Evolutionary conservation across 352 stramenopile genomes (phyloP), one percentile per base, ranked within the genome.

Genomic region (Phytophthora fragariae): DNA sequence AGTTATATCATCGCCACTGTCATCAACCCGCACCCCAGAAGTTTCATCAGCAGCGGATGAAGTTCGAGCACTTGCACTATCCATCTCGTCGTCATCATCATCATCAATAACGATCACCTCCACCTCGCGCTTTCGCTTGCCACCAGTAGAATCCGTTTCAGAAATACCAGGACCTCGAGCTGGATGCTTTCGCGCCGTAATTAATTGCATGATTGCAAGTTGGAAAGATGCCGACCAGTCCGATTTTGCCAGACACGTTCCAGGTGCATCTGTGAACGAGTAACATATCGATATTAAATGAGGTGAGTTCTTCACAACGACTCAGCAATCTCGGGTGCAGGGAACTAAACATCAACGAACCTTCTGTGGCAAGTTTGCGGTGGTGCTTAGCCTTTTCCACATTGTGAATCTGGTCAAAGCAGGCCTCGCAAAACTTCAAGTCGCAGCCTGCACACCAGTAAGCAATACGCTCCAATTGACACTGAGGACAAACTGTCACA

Each of bases 31-130:
- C 46, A 55, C 37, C 19, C 37, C 29, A 2, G 35, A 27, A 52
- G 6, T 41, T 65, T 27, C 44, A 49, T 67, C 62, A 27, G n/a
- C 35, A 21, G 55, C 14, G 49, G 17, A 14, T 9, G 54, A 5
- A 52, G 31, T 27, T 49, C 60, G 39, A 17, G 21, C 37, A 29
- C 47, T 27, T 70, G 46, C 2, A n/a, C 41, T 31, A 10, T 66
- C 66, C n/a, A 14, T 27, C 31, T 65, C 27, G 8, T 71, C 71
- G 2, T 29, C 47, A 10, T 54, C 78, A 5, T 81, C 77, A 4
- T 83, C 79, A 53, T 91, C 82, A 46, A 94, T 82, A 33, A 79
- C 76, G 31, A 94, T 92, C 31, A 91, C 73, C 62, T 94, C 86
- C 29, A 79, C 49, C n/a, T 80, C 62, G 15, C 84, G 79, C 57